Conservation (phyloP, 163 green algal species). For the Prototheca cutis region DNA sequence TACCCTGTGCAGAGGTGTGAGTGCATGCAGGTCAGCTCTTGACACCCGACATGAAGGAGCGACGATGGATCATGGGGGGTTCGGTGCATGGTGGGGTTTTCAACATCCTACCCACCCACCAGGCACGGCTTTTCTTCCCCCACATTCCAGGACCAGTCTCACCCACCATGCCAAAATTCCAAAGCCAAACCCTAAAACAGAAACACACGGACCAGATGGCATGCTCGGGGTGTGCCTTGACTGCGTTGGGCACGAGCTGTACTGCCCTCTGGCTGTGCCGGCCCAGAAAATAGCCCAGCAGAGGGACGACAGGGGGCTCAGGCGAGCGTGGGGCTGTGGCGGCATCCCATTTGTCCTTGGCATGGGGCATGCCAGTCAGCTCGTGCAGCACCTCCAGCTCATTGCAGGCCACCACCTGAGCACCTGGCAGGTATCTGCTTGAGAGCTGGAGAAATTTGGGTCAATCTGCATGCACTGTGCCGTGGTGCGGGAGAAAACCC, state of each 20-base stretch:
- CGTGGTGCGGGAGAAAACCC: too few relatives aligned
- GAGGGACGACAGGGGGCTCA: conserved; percentile 28
- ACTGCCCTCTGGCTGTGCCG: conserved; percentile 12
- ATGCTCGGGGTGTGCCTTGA: not conserved
- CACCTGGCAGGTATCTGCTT: conserved; percentile 47
- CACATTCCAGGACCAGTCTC: too few relatives aligned
- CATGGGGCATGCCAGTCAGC: not conserved
- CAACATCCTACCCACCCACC: too few relatives aligned
- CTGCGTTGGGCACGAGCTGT: conserved; percentile 12
- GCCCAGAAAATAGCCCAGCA: conserved; percentile 41
- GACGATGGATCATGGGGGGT: too few relatives aligned
- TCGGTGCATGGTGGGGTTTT: too few relatives aligned
- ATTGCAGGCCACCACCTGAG: conserved; percentile 50
- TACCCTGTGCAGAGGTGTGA: conserved; percentile 22
- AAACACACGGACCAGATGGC: conserved; percentile 14
- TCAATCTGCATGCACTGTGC: too few relatives aligned
- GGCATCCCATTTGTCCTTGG: conserved; percentile 10
- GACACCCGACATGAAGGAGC: too few relatives aligned
- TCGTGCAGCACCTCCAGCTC: conserved; percentile 38
- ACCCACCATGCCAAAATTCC: too few relatives aligned
- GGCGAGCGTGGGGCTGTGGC: not conserved
- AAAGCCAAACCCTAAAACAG: too few relatives aligned
- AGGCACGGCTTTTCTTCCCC: too few relatives aligned
- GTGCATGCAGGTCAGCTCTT: too few relatives aligned
- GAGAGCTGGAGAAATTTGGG: not conserved